Percentiles rank a stretch among this genome's conserved stretches.
phyloP scores from a whole-genome alignment of 805 yeast species.

The Starmerella tilneyi region DNA sequence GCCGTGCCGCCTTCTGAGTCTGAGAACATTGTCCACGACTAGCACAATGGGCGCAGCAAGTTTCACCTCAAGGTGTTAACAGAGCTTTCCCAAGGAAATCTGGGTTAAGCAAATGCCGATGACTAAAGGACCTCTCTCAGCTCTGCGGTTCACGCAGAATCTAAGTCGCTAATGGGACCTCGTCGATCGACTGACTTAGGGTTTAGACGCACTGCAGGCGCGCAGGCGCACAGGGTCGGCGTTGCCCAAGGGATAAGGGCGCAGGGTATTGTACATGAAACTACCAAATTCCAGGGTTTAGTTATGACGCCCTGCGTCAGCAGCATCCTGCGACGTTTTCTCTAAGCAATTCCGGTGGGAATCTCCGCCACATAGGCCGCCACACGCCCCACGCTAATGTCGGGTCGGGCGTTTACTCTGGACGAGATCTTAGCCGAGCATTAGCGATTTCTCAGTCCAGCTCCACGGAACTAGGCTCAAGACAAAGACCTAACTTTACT shows the following conservation, averaged over 20 bases:
- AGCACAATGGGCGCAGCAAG: conserved; percentile 4
- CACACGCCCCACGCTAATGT: too few species aligned
- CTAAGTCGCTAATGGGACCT: conserved; percentile 5
- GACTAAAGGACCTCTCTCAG: neutral
- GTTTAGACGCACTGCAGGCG: neutral
- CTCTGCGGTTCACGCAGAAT: conserved; percentile 2
- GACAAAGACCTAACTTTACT: too few species aligned
- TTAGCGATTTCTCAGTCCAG: too few species aligned
- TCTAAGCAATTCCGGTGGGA: neutral
- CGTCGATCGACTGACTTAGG: neutral
- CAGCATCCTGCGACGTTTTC: neutral
- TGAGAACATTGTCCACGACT: conserved; percentile 2
- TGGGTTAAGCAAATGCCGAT: conserved; percentile 2
- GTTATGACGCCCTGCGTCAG: too few species aligned
- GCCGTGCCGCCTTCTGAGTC: conserved; percentile 9
- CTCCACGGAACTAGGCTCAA: too few species aligned
- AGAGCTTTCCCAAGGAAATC: neutral
- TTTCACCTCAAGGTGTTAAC: neutral
- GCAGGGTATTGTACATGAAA: neutral
- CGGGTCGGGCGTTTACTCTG: too few species aligned
- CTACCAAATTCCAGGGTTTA: too few species aligned
- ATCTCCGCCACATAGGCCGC: too few species aligned
- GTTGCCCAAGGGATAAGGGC: conserved; percentile 1
- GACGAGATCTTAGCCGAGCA: too few species aligned
- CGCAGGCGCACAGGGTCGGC: neutral